Percentiles rank a stretch among this genome's conserved stretches.
phyloP scores from a whole-genome alignment of 148 eudicot genomes.

The Rhododendron henanense region DNA sequence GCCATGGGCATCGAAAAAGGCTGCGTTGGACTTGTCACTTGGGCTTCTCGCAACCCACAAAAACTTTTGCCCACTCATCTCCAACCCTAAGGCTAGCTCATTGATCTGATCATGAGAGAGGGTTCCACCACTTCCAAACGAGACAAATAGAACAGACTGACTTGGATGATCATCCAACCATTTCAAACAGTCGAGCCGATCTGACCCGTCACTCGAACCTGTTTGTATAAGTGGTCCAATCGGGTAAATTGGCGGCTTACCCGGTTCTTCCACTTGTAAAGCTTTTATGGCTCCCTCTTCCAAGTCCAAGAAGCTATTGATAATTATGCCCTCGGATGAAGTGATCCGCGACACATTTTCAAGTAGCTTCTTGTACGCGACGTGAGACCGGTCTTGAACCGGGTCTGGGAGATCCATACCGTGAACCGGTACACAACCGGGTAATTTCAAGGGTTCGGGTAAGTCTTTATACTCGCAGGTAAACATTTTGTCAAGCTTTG shows the following conservation, averaged over 20 bases:
- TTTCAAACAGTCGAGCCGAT: slow-evolving; percentile 14
- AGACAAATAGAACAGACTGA: slow-evolving; percentile 41
- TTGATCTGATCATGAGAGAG: slow-evolving; percentile 33
- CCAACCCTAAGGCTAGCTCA: slow-evolving; percentile 53
- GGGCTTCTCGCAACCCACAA: slow-evolving; percentile 54
- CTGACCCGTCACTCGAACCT: neutral
- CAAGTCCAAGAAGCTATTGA: slow-evolving; percentile 29
- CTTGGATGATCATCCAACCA: slow-evolving; percentile 52
- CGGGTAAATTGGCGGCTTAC: slow-evolving; percentile 29
- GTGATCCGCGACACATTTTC: neutral
- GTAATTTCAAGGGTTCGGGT: slow-evolving; percentile 7
- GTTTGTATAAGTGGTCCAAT: slow-evolving; percentile 40
- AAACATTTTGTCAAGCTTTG: slow-evolving; percentile 13
- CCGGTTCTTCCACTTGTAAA: slow-evolving; percentile 14
- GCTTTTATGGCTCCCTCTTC: slow-evolving; percentile 29
- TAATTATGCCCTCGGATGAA: slow-evolving; percentile 15
- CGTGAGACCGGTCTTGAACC: slow-evolving; percentile 14
- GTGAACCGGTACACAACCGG: slow-evolving; percentile 13
- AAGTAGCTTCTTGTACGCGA: neutral
- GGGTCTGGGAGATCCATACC: slow-evolving; percentile 1
- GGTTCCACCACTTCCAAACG: slow-evolving; percentile 62
- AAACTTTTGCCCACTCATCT: slow-evolving; percentile 42
- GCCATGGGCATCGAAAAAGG: slow-evolving; percentile 11
- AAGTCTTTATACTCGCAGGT: slow-evolving; percentile 12
- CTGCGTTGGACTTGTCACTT: slow-evolving; percentile 10